Base-by-base conservation (phyloP, 225 moss, liverwort and hornwort species). In the Asterella californica region DNA sequence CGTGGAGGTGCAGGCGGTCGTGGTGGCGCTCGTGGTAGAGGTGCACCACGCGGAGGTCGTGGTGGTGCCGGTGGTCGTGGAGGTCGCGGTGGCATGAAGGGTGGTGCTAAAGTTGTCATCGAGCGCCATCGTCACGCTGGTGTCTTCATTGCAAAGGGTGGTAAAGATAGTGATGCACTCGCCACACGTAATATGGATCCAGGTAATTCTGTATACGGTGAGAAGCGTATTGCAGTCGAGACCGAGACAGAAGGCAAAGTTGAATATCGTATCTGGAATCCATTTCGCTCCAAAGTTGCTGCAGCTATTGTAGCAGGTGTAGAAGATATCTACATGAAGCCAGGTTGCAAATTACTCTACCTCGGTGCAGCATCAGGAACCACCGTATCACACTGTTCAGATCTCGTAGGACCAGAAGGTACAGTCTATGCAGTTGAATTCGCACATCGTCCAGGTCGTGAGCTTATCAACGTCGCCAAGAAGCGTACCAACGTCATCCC, bases 261-360 rank as follows among this genome's bases (percentile, higher is more conserved):
- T 10, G 94, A 94, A 78, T 94, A 94, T 83, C 88, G 94, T 0
- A 92, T 94, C 50, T 94, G 94, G 94, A 94, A 94, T 33, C 94
- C 94, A 0, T 94, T 94, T 54, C 80, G 94, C 68, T 94, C 94
- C 32, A 94, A 94, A 87, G 87, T 94, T 0, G 94, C 94, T 27
- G 94, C 94, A 19, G 94, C 94, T 47, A 90, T 94, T 14, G 80
- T 94, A 53, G 94, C 92, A 4, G 94, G 94, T 9, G 92, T 94
- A 18, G 94, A 94, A 75, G 92, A 94, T 15, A 95, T 95, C 52
- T 93, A 91, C 91, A 95, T 95, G 87, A 94, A 94, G 87, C 94
- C 94, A 2, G 94, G 94, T 17, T 85, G 91, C 0, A 91, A 94
- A 64, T 92, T 94, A 21, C 54, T 94, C 0, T 94, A 94, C 78